phyloP scores from a whole-genome alignment of 2,329 filamentous ascomycete species.

The Colletotrichum caudatum region DNA sequence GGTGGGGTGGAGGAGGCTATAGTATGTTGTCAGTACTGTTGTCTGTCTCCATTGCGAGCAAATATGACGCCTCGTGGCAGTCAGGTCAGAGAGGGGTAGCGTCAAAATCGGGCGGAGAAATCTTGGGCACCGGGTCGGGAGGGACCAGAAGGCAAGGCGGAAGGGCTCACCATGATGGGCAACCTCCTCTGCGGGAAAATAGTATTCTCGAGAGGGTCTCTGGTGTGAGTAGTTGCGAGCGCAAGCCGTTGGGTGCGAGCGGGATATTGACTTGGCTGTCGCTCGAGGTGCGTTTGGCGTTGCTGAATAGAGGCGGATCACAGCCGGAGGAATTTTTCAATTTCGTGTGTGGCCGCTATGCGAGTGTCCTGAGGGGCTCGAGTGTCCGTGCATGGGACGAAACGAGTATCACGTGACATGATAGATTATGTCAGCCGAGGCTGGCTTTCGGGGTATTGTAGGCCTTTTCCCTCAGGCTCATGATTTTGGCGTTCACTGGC shows the following conservation, averaged over 20 bases:
- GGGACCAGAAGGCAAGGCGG: neutral
- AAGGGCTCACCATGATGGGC: slow-evolving; percentile 53
- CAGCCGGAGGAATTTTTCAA: slow-evolving; percentile 56
- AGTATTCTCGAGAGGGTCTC: slow-evolving; percentile 49
- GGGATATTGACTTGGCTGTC: slow-evolving; percentile 53
- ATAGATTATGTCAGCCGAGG: slow-evolving; percentile 48
- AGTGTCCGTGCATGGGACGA: slow-evolving; percentile 36
- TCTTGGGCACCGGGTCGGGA: slow-evolving; percentile 18
- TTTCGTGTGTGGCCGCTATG: slow-evolving; percentile 61
- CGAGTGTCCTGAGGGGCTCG: slow-evolving; percentile 57
- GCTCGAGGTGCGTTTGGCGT: slow-evolving; percentile 51
- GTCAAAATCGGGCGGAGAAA: slow-evolving; percentile 21
- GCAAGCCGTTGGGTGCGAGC: slow-evolving; percentile 52
- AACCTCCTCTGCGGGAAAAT: slow-evolving; percentile 60
- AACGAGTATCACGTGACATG: slow-evolving; percentile 50
- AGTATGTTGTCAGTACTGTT: slow-evolving; percentile 40
- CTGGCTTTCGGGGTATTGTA: neutral
- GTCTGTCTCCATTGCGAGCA: slow-evolving; percentile 25
- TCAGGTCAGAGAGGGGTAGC: slow-evolving; percentile 72
- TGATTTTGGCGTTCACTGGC: neutral
- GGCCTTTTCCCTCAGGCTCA: neutral
- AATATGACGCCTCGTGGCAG: slow-evolving; percentile 39
- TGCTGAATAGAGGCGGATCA: slow-evolving; percentile 42
- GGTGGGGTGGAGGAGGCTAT: slow-evolving; percentile 94
- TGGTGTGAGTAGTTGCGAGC: slow-evolving; percentile 52